Evolutionary conservation across 768 basidiomycete species (phyloP), one percentile per base, ranked within the genome.

Genomic region (Trichaptum fuscoviolaceum): DNA sequence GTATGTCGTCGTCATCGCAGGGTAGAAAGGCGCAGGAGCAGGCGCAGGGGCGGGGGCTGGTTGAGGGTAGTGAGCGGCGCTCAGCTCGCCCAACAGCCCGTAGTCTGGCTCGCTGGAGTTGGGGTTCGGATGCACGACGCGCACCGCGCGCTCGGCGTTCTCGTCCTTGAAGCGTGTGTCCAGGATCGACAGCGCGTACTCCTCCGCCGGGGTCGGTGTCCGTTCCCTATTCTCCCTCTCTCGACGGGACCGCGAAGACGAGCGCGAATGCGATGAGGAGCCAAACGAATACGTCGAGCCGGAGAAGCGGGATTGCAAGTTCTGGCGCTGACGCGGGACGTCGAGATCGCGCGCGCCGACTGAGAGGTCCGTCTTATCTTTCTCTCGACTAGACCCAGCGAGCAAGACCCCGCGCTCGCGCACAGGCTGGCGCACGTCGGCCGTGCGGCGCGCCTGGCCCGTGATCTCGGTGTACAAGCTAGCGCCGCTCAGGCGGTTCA

Each of bases 351-450:
- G n/a, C 30, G 30, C 30, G 30, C 30, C 30, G 30, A 30, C 8
- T 2, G 30, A 2, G 30, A n/a, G n/a, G 30, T 30, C 30, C 8
- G 30, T 30, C 30, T 30, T 30, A 30, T 30, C 30, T 30, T 30
- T 8, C 2, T 30, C 30, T 8, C 30, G 30, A 3, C 8, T 30
- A n/a, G n/a, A n/a, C n/a, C n/a, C n/a, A n/a, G 26, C 62, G 8
- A 36, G 35, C 7, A 36, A 17, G 7, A 36, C 35, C 7, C 35
- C 35, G 35, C 35, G 35, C 67, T 79, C 78, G 77, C 82, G 83
- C 69, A 91, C 81, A 24, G 91, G 89, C 75, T 88, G 84, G n/a
- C 90, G 83, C n/a, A 90, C 85, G 71, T 91, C 88, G 6, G 91
- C 87, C 17, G 35, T 17, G 64, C 64, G n/a, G 58, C 84, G 82